These are phyloP conservation scores for Colletotrichum lindemuthianum DNA, from an alignment of 2,329 filamentous ascomycete genomes.

Conservation along the genomic window DNA sequence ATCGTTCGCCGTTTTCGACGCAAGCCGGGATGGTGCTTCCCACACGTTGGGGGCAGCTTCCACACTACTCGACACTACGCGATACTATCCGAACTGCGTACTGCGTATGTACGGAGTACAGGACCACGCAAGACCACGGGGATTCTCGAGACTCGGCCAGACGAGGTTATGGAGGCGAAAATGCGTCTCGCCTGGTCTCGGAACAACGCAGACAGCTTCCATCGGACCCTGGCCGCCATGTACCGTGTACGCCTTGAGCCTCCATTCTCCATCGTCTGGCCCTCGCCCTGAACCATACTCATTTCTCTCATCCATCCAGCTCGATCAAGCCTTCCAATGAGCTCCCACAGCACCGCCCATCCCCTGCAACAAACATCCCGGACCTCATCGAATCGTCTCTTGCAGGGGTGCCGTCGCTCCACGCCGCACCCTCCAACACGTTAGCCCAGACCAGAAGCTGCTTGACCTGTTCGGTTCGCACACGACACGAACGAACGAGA, in stretches of 20 bases:
- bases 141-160: background rate
- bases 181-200: slow-evolving; percentile 23
- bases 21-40: background rate
- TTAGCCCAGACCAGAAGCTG: background rate
- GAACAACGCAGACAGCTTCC: slow-evolving; percentile 6
- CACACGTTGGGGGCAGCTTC: too few relatives aligned
- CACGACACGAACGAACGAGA: background rate
- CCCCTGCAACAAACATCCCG: too few relatives aligned
- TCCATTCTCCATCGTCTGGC: background rate
- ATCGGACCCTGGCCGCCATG: background rate
- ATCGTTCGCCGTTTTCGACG: background rate
- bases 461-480: background rate
- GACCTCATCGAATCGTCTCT: too few relatives aligned
- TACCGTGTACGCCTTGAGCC: background rate
- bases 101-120: too few relatives aligned
- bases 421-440: slow-evolving; percentile 11
- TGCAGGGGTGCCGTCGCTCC: too few relatives aligned
- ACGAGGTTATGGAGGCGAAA: background rate
- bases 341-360: too few relatives aligned
- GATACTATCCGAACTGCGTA: too few relatives aligned
- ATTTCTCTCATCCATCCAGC: too few relatives aligned
- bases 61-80: too few relatives aligned
- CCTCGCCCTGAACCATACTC: background rate
- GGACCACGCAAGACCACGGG: slow-evolving; percentile 2
- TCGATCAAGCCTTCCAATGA: too few relatives aligned